These are phyloP conservation scores for Candida manassasensis DNA, from an alignment of 805 yeast genomes.

Conservation along the genomic window DNA sequence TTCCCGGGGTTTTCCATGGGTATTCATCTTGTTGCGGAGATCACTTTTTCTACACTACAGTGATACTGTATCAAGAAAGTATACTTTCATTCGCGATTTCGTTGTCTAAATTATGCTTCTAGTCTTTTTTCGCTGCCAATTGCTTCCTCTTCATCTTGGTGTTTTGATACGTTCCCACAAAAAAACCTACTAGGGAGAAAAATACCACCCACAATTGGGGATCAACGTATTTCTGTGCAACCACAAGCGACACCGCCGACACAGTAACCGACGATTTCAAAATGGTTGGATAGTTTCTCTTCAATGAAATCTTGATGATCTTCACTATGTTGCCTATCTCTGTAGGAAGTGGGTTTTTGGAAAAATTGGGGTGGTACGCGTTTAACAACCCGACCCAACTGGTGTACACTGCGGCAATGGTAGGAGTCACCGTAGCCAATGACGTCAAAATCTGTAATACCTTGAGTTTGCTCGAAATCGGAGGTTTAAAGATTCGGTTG, in stretches of 20 bases:
- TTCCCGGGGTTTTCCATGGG: no score
- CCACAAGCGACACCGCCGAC: slow-evolving; percentile 44
- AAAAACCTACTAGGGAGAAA: slow-evolving; percentile 52
- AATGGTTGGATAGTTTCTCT: slow-evolving; percentile 41
- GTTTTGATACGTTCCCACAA: slow-evolving; percentile 61
- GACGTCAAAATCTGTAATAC: slow-evolving; percentile 48
- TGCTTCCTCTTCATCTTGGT: slow-evolving; percentile 43
- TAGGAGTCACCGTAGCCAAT: slow-evolving; percentile 53
- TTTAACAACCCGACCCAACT: slow-evolving; percentile 52
- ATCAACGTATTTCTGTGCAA: slow-evolving; percentile 54
- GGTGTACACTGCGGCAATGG: slow-evolving; percentile 44
- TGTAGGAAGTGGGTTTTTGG: slow-evolving; percentile 1
- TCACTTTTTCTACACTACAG: no score
- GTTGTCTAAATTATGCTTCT: background rate
- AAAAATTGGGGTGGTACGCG: slow-evolving; percentile 16
- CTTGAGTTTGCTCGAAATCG: slow-evolving; percentile 37
- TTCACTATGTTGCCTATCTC: slow-evolving; percentile 15
- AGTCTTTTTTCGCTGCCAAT: slow-evolving; percentile 10
- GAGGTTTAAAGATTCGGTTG: slow-evolving; percentile 37
- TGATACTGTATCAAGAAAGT: no score
- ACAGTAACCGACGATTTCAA: slow-evolving; percentile 52
- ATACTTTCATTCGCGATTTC: no score
- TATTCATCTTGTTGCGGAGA: no score
- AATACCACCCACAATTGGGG: slow-evolving; percentile 65
- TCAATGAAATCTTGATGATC: slow-evolving; percentile 29